phyloP scores from a whole-genome alignment of 345 rosid species.

The Eucalyptus victrix region DNA sequence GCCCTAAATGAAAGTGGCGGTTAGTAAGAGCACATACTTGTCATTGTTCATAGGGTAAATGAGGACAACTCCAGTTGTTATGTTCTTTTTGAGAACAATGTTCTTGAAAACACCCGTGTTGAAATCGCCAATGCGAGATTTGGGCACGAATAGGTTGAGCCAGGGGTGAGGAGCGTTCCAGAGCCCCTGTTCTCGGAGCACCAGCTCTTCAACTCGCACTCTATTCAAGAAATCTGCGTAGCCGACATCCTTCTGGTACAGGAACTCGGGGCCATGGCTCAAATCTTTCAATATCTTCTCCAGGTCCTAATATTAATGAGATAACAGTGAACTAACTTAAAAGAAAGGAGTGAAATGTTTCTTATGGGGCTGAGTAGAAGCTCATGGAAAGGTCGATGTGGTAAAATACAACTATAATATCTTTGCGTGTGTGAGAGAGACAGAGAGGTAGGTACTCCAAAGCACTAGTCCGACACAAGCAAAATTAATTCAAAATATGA shows the following conservation, averaged over 20 bases:
- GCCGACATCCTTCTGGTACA: conserved; percentile 7
- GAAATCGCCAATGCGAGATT: conserved; percentile 18
- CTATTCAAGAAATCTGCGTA: conserved; percentile 21
- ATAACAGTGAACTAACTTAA: not conserved
- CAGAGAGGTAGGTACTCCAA: not conserved
- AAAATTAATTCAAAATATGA: not conserved
- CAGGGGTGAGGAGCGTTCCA: conserved; percentile 40
- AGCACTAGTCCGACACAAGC: not conserved
- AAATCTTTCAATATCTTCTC: conserved; percentile 2
- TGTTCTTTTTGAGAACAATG: conserved; percentile 11
- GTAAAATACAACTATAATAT: not conserved
- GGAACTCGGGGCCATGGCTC: conserved; percentile 4
- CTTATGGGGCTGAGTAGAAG: not conserved
- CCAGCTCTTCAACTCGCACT: not conserved
- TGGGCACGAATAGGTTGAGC: conserved; percentile 26
- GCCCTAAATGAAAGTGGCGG: not conserved
- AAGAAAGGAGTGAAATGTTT: not conserved
- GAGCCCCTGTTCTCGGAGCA: not conserved
- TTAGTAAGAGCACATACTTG: not conserved
- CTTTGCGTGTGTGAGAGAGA: not conserved
- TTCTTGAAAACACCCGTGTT: conserved; percentile 16
- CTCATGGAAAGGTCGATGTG: not conserved
- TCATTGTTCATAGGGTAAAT: not conserved
- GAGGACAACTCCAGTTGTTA: not conserved
- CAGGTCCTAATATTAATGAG: not conserved